Percentiles rank a stretch among this genome's conserved stretches.
phyloP scores from a whole-genome alignment of 495 filamentous ascomycete species.

The Talaromyces stipitatus region DNA sequence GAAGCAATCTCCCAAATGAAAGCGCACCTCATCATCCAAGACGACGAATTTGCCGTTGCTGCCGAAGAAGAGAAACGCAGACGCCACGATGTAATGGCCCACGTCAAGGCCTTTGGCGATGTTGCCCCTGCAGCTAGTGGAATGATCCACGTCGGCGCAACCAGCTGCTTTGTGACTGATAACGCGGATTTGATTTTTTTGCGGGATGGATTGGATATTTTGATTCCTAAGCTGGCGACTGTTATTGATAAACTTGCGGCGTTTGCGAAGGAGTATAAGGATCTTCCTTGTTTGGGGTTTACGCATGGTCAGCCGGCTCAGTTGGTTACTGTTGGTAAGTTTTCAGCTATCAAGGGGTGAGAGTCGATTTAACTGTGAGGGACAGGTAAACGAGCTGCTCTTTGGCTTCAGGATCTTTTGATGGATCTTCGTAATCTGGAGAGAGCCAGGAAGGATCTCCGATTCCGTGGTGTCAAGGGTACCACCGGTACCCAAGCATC shows the following conservation, averaged over 20 bases:
- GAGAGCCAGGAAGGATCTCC: constrained; percentile 60
- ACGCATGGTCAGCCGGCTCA: constrained; percentile 82
- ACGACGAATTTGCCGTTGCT: constrained; percentile 71
- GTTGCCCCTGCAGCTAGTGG: constrained; percentile 75
- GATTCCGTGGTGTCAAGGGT: constrained; percentile 79
- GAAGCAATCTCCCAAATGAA: constrained; percentile 72
- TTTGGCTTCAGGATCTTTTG: constrained; percentile 85
- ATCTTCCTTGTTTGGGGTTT: constrained; percentile 53
- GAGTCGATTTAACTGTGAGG: no score
- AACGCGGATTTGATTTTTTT: constrained; percentile 86
- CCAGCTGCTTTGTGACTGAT: constrained; percentile 65
- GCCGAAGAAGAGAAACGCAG: constrained; percentile 72
- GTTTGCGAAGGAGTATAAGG: constrained; percentile 75
- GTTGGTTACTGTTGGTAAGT: constrained; percentile 72
- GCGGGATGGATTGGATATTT: constrained; percentile 62
- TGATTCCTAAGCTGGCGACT: constrained; percentile 79
- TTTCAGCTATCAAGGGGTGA: no score
- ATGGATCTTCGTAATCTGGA: constrained; percentile 83
- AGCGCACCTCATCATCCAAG: constrained; percentile 60
- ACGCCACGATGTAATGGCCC: constrained; percentile 63
- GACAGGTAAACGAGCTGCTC: constrained; percentile 50
- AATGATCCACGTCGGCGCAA: constrained; percentile 66
- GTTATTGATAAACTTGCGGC: constrained; percentile 71
- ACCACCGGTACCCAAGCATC: constrained; percentile 74
- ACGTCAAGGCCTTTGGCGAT: constrained; percentile 67